These are phyloP conservation scores for Fusarium concolor DNA, from an alignment of 2,329 filamentous ascomycete species.

Conservation along the genomic window DNA sequence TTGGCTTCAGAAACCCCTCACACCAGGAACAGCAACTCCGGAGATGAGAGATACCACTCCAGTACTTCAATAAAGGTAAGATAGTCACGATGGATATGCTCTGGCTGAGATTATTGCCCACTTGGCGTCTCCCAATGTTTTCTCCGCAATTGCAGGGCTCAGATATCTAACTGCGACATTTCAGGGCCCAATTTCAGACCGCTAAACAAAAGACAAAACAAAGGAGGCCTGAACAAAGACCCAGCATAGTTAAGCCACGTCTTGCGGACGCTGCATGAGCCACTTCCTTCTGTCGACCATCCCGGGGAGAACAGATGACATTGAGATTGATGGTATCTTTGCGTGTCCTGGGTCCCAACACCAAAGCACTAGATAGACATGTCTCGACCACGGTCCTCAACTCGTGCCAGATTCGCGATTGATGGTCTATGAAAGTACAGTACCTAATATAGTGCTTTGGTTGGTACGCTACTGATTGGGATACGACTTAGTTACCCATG, in stretches of 20 bases:
- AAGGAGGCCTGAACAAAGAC: conserved; percentile 26
- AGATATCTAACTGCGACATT: conserved; percentile 17
- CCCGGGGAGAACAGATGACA: conserved; percentile 27
- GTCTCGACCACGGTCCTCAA: conserved; percentile 27
- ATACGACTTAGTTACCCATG: conserved; percentile 13
- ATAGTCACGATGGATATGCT: neutral
- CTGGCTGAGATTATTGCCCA: conserved; percentile 5
- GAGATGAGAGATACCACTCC: neutral
- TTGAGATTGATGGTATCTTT: conserved; percentile 9
- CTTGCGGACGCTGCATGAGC: conserved; percentile 30
- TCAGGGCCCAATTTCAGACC: conserved; percentile 23
- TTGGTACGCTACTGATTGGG: conserved; percentile 28
- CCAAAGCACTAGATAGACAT: conserved; percentile 6
- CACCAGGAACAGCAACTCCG: conserved; percentile 32
- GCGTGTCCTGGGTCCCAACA: conserved; percentile 18
- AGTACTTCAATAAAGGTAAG: neutral
- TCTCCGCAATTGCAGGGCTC: neutral
- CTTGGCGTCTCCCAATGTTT: conserved; percentile 12
- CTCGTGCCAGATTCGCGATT: conserved; percentile 36
- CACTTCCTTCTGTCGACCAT: conserved; percentile 34
- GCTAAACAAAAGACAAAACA: conserved; percentile 31
- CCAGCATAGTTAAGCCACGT: conserved; percentile 41
- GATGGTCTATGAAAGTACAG: neutral
- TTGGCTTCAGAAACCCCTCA: conserved; percentile 31
- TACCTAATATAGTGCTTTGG: conserved; percentile 14